Evolutionary conservation across 179 eudicot genomes (phyloP), one percentile per base, ranked within the genome.

Genomic region (Spergularia azorica): DNA sequence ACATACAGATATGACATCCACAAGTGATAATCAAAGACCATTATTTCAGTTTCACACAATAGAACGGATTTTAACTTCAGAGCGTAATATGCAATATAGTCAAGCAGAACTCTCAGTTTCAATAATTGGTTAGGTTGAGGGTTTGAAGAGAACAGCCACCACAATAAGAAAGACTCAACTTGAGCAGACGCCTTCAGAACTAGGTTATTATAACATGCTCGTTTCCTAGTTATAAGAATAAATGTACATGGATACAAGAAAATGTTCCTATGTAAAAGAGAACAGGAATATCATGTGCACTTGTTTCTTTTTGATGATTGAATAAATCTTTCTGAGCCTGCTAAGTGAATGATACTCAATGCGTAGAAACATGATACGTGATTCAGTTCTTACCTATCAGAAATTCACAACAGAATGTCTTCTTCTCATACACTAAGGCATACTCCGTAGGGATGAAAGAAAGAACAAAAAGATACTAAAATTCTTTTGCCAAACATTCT

Each of bases 61-160:
- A 26, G 32, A 26, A 26, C 32, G 32, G 32, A 26, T 26, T 26
- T 26, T 0, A 26, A 26, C 32, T 26, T 26, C 32, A 26, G 32
- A 26, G 2, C 0, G 0, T 26, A 11, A 67, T 18, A 9, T 48
- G 56, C 71, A 67, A 20, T 67, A 67, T 48, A 46, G 18, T 46
- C 71, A 67, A 48, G 18, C 71, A 36, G 51, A 5, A 16, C 39
- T 32, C 51, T 5, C 71, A 67, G 71, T 56, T 46, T 67, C 57
- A 67, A 67, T 9, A 41, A 66, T 66, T 46, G 54, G 5, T 17
- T 66, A 3, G 6, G 14, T 56, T 56, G 5, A 56, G 59, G 59
- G 59, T 56, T 16, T 56, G 16, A 56, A 15, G 59, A 5, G 59
- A 56, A 56, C 18, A 56, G 17, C 17, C 17, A 56, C 16, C 6